phyloP scores from a whole-genome alignment of 768 basidiomycete species.

The Lactarius trivialis region DNA sequence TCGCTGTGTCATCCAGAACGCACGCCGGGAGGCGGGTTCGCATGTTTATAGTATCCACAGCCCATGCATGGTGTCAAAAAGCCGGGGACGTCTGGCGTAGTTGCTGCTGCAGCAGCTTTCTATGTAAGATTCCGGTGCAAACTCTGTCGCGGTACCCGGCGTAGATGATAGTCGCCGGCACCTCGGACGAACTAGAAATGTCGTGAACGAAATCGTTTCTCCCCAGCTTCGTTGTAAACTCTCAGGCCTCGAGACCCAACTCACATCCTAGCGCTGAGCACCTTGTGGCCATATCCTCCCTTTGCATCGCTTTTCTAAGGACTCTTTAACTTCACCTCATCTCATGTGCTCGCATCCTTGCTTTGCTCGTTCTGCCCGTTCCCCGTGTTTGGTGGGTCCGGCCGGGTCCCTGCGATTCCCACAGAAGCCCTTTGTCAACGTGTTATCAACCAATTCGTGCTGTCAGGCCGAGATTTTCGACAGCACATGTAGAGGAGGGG shows the following conservation, averaged over 20 bases:
- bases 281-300: not conserved
- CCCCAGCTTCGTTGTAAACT: not conserved
- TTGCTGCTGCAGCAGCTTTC: too few relatives aligned
- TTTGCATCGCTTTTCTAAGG: not conserved
- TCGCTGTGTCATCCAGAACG: too few relatives aligned
- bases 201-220: not conserved
- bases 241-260: not conserved
- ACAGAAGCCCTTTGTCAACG: not conserved
- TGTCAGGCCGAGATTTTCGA: not conserved
- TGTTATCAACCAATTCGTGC: not conserved
- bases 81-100: too few relatives aligned
- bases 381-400: not conserved
- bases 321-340: not conserved
- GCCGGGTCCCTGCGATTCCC: not conserved
- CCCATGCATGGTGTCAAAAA: too few relatives aligned
- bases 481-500: not conserved
- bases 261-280: not conserved
- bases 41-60: too few relatives aligned
- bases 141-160: not conserved
- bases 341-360: not conserved
- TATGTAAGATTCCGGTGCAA: not conserved
- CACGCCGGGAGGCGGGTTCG: too few relatives aligned
- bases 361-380: not conserved
- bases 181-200: not conserved
- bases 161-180: too few relatives aligned